phyloP scores from a whole-genome alignment of 1,284 basidiomycete species.

The Pterulicium gracile region DNA sequence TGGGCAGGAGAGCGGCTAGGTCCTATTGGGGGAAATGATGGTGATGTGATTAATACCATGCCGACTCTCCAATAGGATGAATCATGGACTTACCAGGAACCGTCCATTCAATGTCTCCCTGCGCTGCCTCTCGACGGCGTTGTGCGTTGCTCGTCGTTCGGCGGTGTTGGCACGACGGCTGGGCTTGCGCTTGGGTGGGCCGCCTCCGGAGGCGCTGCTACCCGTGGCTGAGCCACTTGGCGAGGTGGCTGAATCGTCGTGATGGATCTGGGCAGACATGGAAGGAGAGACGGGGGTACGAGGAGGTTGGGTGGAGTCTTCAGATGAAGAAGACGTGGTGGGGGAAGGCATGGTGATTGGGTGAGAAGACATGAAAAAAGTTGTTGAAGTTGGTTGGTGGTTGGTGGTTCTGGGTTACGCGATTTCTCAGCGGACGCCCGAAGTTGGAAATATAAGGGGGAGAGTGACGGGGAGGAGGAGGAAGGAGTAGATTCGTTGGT shows the following conservation, averaged over 20 bases:
- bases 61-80: conserved; percentile 1
- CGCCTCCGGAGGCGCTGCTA: conserved; percentile 14
- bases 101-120: conserved; percentile 86
- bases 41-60: conserved; percentile 4
- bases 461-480: conserved; percentile 10
- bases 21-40: conserved; percentile 37
- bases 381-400: too few species aligned
- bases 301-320: conserved; percentile 40
- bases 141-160: conserved; percentile 88
- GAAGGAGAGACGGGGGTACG: conserved; percentile 24
- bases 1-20: conserved; percentile 80
- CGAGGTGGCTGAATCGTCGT: conserved; percentile 17
- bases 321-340: conserved; percentile 32
- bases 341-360: conserved; percentile 33
- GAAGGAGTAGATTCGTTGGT: conserved; percentile 16
- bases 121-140: conserved; percentile 87
- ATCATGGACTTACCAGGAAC: conserved; percentile 56
- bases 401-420: conserved; percentile 27
- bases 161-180: conserved; percentile 84
- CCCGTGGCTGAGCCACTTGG: conserved; percentile 17
- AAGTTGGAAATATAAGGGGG: conserved; percentile 15
- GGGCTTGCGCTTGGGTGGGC: conserved; percentile 58
- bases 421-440: conserved; percentile 50
- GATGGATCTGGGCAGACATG: conserved; percentile 16
- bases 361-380: conserved; percentile 8